Percentiles rank a stretch among this genome's conserved stretches.
Conservation (phyloP, 306 rosid genomes). For the Rubus parviflorus region DNA sequence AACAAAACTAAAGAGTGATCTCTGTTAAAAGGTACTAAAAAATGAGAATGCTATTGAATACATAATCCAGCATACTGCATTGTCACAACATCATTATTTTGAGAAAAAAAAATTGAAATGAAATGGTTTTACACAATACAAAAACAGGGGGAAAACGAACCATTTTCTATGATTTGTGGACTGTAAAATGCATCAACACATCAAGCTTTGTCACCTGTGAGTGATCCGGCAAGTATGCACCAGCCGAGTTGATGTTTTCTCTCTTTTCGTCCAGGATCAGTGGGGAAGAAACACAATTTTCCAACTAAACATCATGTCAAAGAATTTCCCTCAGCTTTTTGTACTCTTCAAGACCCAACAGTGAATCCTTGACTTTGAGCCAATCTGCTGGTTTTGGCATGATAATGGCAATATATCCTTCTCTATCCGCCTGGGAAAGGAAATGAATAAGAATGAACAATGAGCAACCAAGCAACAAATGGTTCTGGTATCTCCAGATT, state of each 20-base stretch:
- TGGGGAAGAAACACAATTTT: neutral
- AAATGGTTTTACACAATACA: neutral
- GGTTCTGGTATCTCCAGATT: neutral
- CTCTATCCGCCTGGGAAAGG: constrained; percentile 70
- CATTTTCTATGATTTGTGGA: neutral
- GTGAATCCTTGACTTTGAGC: constrained; percentile 70
- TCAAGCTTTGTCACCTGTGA: constrained; percentile 1
- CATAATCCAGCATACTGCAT: neutral
- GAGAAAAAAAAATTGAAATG: neutral
- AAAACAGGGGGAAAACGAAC: neutral
- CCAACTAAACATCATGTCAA: constrained; percentile 38
- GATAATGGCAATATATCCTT: constrained; percentile 91
- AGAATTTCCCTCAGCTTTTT: constrained; percentile 55
- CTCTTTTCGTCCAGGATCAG: neutral
- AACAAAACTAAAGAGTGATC: neutral
- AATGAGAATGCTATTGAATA: neutral
- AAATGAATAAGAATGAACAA: constrained; percentile 5
- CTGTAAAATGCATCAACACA: neutral
- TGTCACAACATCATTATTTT: neutral
- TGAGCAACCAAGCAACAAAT: neutral
- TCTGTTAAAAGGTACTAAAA: neutral
- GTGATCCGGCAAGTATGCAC: neutral
- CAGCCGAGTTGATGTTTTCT: neutral
- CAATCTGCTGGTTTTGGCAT: constrained; percentile 94
- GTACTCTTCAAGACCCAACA: constrained; percentile 62